Base-by-base conservation (phyloP, 2,329 filamentous ascomycete genomes). In the Trichoderma sp. region DNA sequence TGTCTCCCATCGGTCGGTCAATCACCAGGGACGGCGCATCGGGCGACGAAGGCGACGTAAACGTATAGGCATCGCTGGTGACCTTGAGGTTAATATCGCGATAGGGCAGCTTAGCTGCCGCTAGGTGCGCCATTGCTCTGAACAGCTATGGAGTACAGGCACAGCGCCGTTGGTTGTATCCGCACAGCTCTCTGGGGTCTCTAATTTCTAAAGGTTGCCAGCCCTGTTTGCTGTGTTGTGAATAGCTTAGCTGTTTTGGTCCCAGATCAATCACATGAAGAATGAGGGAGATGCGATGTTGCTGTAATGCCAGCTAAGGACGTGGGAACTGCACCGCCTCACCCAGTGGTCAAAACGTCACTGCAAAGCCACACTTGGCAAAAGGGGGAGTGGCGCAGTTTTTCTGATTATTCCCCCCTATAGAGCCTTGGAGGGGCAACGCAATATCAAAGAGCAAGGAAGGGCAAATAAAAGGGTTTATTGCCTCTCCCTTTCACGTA, bases 41-140 rank as follows among this genome's bases (percentile, higher is more conserved):
- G 71, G 94, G 94, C 4, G 94, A 95, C 0, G 96, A 98, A 32
- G 96, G 96, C 32, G 96, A 99, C 49, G 93, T 94, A 81, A 99
- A 99, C 75, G 94, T 93, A 85, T 99, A 99, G 78, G 96, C 91
- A 75, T 95, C 93, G 75, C 92, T 86, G 64, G 95, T 94, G 73
- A 94, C 92, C 81, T 97, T 94, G 79, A 99, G 89, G 80, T 98
- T 99, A 84, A 98, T 96, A 84, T 99, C 96, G 78, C 95, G 89
- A 82, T 94, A 99, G 26, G 95, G 96, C 74, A 88, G 81, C 72
- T 79, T 77, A 61, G 78, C 72, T 66, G 75, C 74, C 46, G 77
- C 76, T 46, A 81, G 74, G 68, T 79, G 76, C 69, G 80, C 78
- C 81, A 83, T 83, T 59, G 66, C 59, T 39, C 59, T 43, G 56